phyloP scores from a whole-genome alignment of 768 basidiomycete species.

The Mycena haematopus region DNA sequence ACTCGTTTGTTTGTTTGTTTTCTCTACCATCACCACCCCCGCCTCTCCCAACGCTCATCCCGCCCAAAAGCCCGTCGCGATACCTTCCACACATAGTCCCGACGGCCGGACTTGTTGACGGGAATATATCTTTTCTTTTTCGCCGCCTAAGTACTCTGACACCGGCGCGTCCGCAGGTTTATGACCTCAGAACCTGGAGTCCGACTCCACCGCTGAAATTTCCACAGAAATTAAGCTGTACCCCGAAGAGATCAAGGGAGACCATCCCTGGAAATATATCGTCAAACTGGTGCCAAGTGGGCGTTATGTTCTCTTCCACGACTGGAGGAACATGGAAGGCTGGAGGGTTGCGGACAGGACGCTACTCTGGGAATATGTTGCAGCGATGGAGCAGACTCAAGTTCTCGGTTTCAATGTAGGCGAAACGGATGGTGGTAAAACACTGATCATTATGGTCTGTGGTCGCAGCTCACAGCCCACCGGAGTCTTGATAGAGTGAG shows the following conservation, averaged over 20 bases:
- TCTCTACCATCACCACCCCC: no score
- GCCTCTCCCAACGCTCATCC: no score
- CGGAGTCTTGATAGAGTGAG: background rate
- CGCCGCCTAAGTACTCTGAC: no score
- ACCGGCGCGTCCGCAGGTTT: no score
- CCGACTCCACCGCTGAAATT: background rate
- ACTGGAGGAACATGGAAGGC: conserved; percentile 3
- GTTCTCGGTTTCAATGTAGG: conserved; percentile 1
- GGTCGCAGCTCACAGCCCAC: background rate
- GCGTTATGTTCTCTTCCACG: conserved; percentile 15
- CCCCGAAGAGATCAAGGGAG: background rate
- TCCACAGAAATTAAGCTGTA: background rate
- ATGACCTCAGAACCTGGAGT: no score
- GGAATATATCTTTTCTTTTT: no score
- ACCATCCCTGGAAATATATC: background rate
- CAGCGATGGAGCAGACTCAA: background rate
- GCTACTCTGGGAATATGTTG: background rate
- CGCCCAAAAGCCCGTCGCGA: no score
- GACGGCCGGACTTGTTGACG: no score
- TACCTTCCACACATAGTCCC: no score
- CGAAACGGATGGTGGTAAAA: background rate
- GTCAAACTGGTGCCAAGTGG: conserved; percentile 19
- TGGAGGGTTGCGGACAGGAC: conserved; percentile 10
- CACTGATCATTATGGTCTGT: conserved; percentile 2
- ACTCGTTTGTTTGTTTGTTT: no score